Base-by-base conservation (phyloP, 345 rosid genomes). In the Geranium rotundifolium region DNA sequence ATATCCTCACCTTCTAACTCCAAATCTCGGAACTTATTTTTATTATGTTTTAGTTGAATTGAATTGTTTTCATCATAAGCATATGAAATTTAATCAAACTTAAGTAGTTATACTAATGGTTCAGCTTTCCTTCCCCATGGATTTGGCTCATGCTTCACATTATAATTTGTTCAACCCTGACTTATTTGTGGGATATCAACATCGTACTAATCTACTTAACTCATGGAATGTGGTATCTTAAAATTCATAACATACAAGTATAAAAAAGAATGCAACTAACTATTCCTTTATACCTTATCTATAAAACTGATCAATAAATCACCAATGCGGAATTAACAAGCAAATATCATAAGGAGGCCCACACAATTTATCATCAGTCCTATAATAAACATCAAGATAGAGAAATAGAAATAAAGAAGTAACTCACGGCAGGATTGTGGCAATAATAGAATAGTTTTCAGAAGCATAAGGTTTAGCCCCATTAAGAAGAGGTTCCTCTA, bases 341-440 rank as follows among this genome's bases (percentile, higher is more conserved):
- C 37, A 62, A 23, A 0, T 18, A 55, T 46, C 23, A 34, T 13
- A 17, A 0, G 29, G 39, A 49, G 7, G 19, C 19, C 27, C 41
- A 34, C 7, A 34, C 41, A 34, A 34, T 34, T 5, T 8, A 34
- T 34, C 10, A 34, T 34, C 41, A 34, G 41, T 8, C 10, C 41
- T 34, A 34, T 8, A 5, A 34, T 34, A 34, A 34, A 34, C 41
- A 34, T 34, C 41, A 20, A 49, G 19, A 9, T 9, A 54, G 54
- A 6, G 17, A 2, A 7, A 49, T 46, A 27, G 17, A 19, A n/a
- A 19, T 9, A 9, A 62, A 50, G 57, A 19, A 27, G 66, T 18
- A 52, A 63, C 88, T 83, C 74, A 92, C 98, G 98, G 93, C 31
- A 84, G 83, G 46, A 87, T 59, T 0, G 96, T 85, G 19, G 96